A percentile compares a stretch with the other conserved stretches of the same genome.
Evolutionary conservation across 176 grass and related monocot species (phyloP).

Genomic region (Eremochloa ophiuroides): DNA sequence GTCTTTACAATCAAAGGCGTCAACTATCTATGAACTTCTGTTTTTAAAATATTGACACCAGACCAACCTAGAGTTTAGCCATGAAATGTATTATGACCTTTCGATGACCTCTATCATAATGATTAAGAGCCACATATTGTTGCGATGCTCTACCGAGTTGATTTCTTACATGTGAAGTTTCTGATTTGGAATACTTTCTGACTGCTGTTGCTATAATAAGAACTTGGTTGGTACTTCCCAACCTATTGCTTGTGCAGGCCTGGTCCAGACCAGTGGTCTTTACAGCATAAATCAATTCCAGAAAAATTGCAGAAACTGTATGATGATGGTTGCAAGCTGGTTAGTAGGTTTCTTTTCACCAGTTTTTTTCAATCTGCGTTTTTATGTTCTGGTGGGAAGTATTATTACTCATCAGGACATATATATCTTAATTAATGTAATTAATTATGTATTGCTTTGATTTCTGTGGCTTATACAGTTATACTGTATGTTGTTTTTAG

Average conservation of each 20-base stretch:
- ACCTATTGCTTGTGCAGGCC: conserved; percentile 39
- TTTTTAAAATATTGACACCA: conserved; percentile 4
- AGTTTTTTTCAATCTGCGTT: conserved; percentile 1
- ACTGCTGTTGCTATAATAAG: conserved; percentile 1
- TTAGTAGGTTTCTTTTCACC: conserved; percentile 36
- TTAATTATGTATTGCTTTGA: not conserved
- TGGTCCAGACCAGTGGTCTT: conserved; percentile 81
- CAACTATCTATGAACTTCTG: not conserved
- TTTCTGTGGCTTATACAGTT: not conserved
- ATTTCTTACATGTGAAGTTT: not conserved
- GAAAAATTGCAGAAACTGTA: conserved; percentile 69
- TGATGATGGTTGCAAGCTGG: conserved; percentile 74
- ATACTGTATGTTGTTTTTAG: conserved; percentile 32
- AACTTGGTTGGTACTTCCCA: not conserved
- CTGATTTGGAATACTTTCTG: not conserved
- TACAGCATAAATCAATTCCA: conserved; percentile 71
- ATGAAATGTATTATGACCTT: not conserved
- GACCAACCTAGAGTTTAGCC: not conserved
- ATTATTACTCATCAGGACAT: not conserved
- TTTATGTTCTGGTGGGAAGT: not conserved
- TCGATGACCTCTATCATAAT: conserved; percentile 7
- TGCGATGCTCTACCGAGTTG: not conserved
- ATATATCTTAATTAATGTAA: not conserved
- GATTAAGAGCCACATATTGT: not conserved
- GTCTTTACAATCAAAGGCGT: not conserved